Evolutionary conservation across 768 basidiomycete genomes (phyloP).

Genomic region (Peribolospora baueri): DNA sequence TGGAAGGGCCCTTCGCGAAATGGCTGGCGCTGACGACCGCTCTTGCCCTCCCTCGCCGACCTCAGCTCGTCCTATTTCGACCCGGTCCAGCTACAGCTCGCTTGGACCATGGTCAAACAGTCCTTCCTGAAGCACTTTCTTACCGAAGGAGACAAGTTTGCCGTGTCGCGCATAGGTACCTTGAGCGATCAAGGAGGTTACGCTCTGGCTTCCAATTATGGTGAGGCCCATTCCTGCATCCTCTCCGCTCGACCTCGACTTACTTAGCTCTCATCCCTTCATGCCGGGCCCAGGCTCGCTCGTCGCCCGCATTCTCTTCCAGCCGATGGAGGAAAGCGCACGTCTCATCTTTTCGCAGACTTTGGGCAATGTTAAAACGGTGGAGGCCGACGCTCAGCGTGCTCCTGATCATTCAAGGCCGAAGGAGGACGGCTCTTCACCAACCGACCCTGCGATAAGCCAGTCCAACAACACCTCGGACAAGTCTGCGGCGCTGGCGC

Average conservation of each 20-base stretch:
- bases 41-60: not conserved
- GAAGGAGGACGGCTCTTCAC: too few relatives aligned
- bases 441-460: too few relatives aligned
- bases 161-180: slow-evolving; percentile 61
- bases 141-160: slow-evolving; percentile 82
- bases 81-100: slow-evolving; percentile 31
- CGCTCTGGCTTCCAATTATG: slow-evolving; percentile 86
- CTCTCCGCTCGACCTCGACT: not conserved
- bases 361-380: not conserved
- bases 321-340: slow-evolving; percentile 81
- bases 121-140: slow-evolving; percentile 79
- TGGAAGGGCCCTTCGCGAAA: not conserved
- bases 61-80: slow-evolving; percentile 19
- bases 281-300: slow-evolving; percentile 44
- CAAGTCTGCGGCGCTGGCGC: not conserved
- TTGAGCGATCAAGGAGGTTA: slow-evolving; percentile 80
- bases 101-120: slow-evolving; percentile 64
- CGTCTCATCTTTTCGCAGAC: slow-evolving; percentile 62
- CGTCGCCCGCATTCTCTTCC: slow-evolving; percentile 73
- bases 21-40: not conserved
- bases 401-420: not conserved
- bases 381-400: not conserved
- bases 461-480: not conserved
- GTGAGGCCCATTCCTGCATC: slow-evolving; percentile 23
- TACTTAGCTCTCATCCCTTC: not conserved